Conservation (phyloP, 2,329 filamentous ascomycete species). For the Alternaria arbusti region DNA sequence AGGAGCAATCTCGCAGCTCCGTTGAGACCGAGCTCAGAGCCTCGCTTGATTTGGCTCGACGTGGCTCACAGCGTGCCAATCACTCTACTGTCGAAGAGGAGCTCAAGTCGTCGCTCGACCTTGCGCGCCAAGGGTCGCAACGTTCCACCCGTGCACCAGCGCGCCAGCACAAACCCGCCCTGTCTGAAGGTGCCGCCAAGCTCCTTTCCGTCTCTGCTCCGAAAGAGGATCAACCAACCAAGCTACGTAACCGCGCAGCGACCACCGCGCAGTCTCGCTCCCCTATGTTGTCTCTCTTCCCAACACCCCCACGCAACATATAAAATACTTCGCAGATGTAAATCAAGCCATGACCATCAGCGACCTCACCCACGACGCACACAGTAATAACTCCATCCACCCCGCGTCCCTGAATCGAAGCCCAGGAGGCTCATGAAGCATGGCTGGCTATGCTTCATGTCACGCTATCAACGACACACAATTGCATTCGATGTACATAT, state of each 20-base stretch:
- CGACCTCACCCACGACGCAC: not conserved
- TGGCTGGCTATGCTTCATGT: slow-evolving; percentile 19
- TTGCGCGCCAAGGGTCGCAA: slow-evolving; percentile 30
- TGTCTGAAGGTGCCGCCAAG: slow-evolving; percentile 44
- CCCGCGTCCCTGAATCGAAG: not conserved
- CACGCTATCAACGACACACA: slow-evolving; percentile 9
- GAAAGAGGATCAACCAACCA: slow-evolving; percentile 10
- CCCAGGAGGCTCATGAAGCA: slow-evolving; percentile 12
- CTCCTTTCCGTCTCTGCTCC: slow-evolving; percentile 22
- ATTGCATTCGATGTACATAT: slow-evolving; percentile 25
- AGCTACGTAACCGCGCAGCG: slow-evolving; percentile 34
- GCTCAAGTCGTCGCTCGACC: slow-evolving; percentile 28
- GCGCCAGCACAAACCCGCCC: slow-evolving; percentile 39
- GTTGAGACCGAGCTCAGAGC: slow-evolving; percentile 31
- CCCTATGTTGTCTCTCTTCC: slow-evolving; percentile 44
- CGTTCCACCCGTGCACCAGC: slow-evolving; percentile 17
- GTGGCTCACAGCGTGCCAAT: slow-evolving; percentile 29
- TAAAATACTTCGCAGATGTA: slow-evolving; percentile 14
- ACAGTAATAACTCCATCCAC: not conserved
- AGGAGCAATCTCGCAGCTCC: slow-evolving; percentile 2
- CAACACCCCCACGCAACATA: slow-evolving; percentile 32
- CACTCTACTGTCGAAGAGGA: slow-evolving; percentile 19
- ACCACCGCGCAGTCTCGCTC: slow-evolving; percentile 33
- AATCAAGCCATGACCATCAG: not conserved
- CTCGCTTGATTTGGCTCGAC: slow-evolving; percentile 37